phyloP scores from a whole-genome alignment of 305 asterid species.

The Euphrasia arctica region DNA sequence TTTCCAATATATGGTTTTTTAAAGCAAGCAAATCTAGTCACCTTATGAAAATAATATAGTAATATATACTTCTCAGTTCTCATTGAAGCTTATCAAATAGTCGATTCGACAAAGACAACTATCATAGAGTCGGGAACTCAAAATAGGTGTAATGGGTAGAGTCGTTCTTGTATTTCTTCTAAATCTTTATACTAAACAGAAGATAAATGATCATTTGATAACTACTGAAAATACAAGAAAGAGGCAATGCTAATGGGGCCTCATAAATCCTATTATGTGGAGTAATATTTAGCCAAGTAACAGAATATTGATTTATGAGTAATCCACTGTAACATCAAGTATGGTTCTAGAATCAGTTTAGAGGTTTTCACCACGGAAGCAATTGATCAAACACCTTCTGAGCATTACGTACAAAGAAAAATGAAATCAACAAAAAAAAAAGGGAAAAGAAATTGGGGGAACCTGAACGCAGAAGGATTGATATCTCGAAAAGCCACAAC shows the following conservation, averaged over 20 bases:
- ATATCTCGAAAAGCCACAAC: conserved; percentile 74
- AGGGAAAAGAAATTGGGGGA: conserved; percentile 9
- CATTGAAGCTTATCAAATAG: neutral
- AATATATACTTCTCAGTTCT: neutral
- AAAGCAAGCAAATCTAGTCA: neutral
- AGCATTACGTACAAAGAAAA: neutral
- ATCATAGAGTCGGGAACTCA: neutral
- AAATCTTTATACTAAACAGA: neutral
- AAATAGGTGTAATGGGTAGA: neutral
- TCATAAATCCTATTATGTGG: neutral
- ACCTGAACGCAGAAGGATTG: conserved; percentile 76
- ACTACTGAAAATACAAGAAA: neutral
- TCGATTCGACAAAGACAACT: neutral
- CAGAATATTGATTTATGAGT: neutral
- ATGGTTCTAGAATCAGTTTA: neutral
- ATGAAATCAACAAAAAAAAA: conserved; percentile 7
- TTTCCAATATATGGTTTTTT: conserved; percentile 17
- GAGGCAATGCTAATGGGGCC: neutral
- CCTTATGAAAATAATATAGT: neutral
- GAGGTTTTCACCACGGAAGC: conserved; percentile 6
- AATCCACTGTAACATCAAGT: neutral
- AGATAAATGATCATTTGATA: neutral
- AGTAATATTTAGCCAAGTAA: neutral
- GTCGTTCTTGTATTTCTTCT: neutral
- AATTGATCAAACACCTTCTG: conserved; percentile 21